Percentiles rank a stretch among this genome's conserved stretches.
phyloP scores from a whole-genome alignment of 2,329 filamentous ascomycete species.

The Aspergillus costaricaensis region DNA sequence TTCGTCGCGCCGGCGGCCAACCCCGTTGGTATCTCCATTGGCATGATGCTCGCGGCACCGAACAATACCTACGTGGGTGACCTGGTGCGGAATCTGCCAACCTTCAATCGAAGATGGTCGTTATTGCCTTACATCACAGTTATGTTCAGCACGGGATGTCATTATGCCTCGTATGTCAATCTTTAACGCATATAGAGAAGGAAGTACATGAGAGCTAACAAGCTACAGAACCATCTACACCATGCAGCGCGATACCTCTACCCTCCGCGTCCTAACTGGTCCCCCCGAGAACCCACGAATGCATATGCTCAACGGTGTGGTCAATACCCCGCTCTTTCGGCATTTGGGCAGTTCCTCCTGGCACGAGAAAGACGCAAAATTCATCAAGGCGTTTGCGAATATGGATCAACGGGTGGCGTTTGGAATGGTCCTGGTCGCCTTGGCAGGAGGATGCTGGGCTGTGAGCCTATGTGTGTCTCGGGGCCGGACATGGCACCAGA shows the following conservation, averaged over 20 bases:
- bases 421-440: not conserved
- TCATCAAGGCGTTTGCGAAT: constrained; percentile 26
- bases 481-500: not conserved
- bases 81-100: constrained; percentile 36
- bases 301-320: constrained; percentile 44
- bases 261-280: constrained; percentile 42
- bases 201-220: not conserved
- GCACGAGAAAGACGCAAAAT: constrained; percentile 43
- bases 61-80: constrained; percentile 38
- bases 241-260: constrained; percentile 33
- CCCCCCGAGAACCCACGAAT: constrained; percentile 28
- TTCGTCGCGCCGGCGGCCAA: constrained; percentile 47
- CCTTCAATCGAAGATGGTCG: constrained; percentile 44
- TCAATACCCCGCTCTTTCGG: constrained; percentile 45
- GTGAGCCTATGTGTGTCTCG: not conserved
- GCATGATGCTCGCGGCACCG: constrained; percentile 45
- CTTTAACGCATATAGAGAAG: no score
- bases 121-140: constrained; percentile 45
- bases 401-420: constrained; percentile 8
- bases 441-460: not conserved
- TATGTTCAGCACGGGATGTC: constrained; percentile 49
- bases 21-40: constrained; percentile 45
- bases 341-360: constrained; percentile 48
- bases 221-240: constrained; percentile 40
- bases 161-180: constrained; percentile 42